Evolutionary conservation across 805 yeast genomes (phyloP), one percentile per base, ranked within the genome.

Genomic region (Saturnispora bothae): DNA sequence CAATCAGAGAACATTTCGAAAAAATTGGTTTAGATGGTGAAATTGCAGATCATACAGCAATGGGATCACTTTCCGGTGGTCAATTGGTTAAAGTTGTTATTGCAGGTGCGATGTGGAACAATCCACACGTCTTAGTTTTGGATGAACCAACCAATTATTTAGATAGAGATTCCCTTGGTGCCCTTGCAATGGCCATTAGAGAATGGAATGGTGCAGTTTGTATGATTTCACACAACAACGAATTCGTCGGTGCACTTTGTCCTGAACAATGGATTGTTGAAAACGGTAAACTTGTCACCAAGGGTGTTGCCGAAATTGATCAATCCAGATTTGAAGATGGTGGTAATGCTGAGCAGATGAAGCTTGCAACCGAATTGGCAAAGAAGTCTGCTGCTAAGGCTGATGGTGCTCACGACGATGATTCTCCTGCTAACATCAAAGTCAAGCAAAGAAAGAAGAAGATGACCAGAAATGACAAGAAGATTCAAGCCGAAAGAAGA

Each of bases 31-130:
- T 89, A 49, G 98, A 92, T 54, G 94, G 96, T 50, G 98, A 89
- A 55, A 88, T 89, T 65, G 97, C 97, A 28, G 96, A 92, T 61
- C 97, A 89, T 62, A 89, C 96, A 15, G 96, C 96, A 38, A 68
- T 89, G 73, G 96, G 97, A 18, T 84, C 95, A 5, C 69, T 89
- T 47, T 86, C 96, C 19, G 98, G 98, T 59, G 98, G 98, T 53
- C 98, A 89, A 67, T 73, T 89, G 59, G 98, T 89, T 44, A 89
- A 89, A 64, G 97, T 89, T 46, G 98, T 89, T 43, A 89, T 89
- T 66, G 97, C 97, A 12, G 98, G 97, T 64, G 96, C 97, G 47
- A 89, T 89, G 92, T 89, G 98, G 98, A 89, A 92, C 65, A 92
- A 89, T 59, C 98, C 98, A 15, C 98, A 89, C 62, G 73, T 89